Conservation (phyloP, 176 grass and related monocot genomes). For the Echinochloa phyllopogon region DNA sequence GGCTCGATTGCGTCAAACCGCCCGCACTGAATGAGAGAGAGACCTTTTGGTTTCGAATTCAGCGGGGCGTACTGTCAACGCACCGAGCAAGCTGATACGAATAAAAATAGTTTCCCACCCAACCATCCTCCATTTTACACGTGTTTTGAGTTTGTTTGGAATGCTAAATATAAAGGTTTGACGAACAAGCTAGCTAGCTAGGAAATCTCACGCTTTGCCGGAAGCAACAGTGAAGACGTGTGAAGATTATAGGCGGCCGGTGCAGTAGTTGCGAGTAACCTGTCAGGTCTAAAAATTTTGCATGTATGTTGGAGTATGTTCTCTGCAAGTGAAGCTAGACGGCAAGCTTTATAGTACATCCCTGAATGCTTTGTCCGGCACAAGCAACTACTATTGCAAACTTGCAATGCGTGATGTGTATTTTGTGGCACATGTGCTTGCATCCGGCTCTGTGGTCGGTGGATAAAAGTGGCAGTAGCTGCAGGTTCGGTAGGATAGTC, state of each 20-base stretch:
- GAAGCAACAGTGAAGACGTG: background rate
- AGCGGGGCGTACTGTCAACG: background rate
- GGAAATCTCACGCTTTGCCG: background rate
- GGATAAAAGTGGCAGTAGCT: constrained; percentile 17
- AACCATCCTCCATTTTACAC: constrained; percentile 15
- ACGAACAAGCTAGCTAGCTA: background rate
- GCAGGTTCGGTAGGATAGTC: background rate
- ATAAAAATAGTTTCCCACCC: background rate
- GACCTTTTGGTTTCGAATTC: background rate
- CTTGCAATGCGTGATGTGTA: background rate
- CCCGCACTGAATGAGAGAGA: background rate
- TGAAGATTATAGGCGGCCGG: background rate
- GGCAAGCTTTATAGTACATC: background rate
- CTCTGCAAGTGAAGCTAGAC: constrained; percentile 31
- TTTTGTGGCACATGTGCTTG: background rate
- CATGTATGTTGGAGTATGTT: background rate
- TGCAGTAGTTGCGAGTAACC: background rate
- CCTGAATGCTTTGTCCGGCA: background rate
- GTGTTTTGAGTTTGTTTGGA: background rate
- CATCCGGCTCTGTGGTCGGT: constrained; percentile 32
- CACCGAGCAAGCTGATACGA: background rate
- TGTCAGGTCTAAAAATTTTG: background rate
- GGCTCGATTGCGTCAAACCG: constrained; percentile 22
- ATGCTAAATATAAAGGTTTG: background rate
- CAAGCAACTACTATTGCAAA: background rate